Base-by-base conservation (phyloP, 2,329 filamentous ascomycete species). In the Fusarium domesticum region DNA sequence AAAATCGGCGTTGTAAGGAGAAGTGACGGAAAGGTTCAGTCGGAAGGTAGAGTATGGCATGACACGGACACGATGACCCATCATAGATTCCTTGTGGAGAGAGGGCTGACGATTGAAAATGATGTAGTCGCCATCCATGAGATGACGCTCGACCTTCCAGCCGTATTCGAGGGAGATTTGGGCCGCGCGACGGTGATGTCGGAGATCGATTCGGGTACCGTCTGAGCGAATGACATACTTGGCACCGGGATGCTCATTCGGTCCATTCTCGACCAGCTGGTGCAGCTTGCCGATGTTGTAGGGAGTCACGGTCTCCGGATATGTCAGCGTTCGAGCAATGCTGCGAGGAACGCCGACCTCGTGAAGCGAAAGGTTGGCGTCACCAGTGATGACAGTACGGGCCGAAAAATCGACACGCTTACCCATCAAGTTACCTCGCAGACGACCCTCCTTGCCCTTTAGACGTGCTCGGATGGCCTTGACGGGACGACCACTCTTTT, bases 91-190 rank as follows among this genome's bases (percentile, higher is more conserved):
- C 70, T 99, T 99, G 78, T 99, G 93, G 62, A 99, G 77, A 28
- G 93, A 99, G 1, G 93, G 93, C 66, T 99, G 93, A 77, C 93
- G 93, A 69, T 98, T 99, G 82, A 99, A 99, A 63, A 98, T 91
- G 70, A 99, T 97, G 56, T 89, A 95, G 69, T 99, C 93, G 45
- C 92, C 92, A 61, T 96, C 89, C 61, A 95, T 84, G 53, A 99
- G 82, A 70, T 99, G 93, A 50, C 93, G 86, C 71, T 99, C 93
- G 28, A 99, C 95, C 66, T 96, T 97, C 92, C 92, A 97, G 37
- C 95, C 95, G 64, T 96, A 96, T 62, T 96, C 88, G 23, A 98
- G 73, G 44, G 85, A 85, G 52, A 96, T 89, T 50, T 91, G 85
- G 38, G 87, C 87, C 12, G 89, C 87, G 44, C 89, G 85, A 66